Base-by-base conservation (phyloP, 768 basidiomycete genomes). In the Clitopilus passeckerianus region DNA sequence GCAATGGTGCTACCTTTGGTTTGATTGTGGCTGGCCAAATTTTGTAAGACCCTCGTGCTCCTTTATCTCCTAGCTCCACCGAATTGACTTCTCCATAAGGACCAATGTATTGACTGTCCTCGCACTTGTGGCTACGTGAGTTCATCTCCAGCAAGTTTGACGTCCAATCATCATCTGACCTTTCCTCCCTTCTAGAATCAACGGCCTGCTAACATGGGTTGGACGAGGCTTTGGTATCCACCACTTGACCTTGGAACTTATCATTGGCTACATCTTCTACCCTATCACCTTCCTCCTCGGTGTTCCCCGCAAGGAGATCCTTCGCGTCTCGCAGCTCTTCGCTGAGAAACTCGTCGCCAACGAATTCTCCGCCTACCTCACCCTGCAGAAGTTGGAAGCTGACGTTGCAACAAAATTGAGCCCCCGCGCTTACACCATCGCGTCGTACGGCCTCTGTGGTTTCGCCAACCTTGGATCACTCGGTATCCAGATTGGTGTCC, bases 291-390 rank as follows among this genome's bases (percentile, higher is more conserved):
- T 93, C 79, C 85, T 93, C 76, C 66, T 81, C 67, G 87, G 91
- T 61, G 91, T 93, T 6, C 92, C 92, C 1, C 85, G 85, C 35
- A 61, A 66, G n/a, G 93, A 95, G 73, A 92, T 96, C 64, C 77
- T 95, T 53, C 80, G 77, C 34, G 91, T 96, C 34, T 81, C 92
- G 22, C 84, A 86, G 64, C 80, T 95, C 16, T 85, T 96, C 62
- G 93, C 89, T 16, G 90, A 87, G 30, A 96, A 96, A 73, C 80
- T 96, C 61, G 79, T 95, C 54, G 92, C 88, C 59, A 94, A 92
- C 68, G 92, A 95, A 70, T 93, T 93, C 65, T 85, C 86, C 43
- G 92, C 89, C 4, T 94, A 94, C 73, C 67, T 72, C 56, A 78
- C 79, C 33, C 78, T 92, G 56, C 78, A 86, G 61, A 72, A 73